Evolutionary conservation across 108 stramenopile genomes (phyloP), one percentile per base, ranked within the genome.

Genomic region (Parmales sp.): DNA sequence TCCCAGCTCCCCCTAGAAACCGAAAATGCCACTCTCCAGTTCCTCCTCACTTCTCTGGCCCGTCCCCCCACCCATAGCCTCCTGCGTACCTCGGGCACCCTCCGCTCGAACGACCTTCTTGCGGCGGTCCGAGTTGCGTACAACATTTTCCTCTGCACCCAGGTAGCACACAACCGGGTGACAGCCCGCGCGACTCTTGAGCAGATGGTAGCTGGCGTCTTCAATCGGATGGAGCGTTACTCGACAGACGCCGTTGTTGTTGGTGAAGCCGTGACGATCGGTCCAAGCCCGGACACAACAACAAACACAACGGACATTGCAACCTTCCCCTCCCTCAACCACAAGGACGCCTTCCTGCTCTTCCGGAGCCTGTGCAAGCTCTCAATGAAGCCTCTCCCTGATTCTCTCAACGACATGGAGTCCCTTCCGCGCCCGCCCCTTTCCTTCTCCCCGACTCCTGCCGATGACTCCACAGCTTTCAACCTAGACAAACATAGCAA

Each of bases 141-240:
- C 77, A 93, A 95, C 65, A 82, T 97, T 28, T 95, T 91, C 69
- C 72, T 97, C 26, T 85, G 86, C 49, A 93, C 94, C 2, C 82
- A 71, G 31, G 81, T 80, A 37, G 65, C 76, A 18, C 81, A 93
- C 51, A 97, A 94, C 79, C 87, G 89, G 69, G 95, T 90, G 23
- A 96, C 96, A 0, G 98, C 98, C 43, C 79, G 92, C 72, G 98
- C 96, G 28, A 80, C 91, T 13, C 76, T 99, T 43, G 91, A 91
- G 72, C 98, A 99, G 71, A 79, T 97, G 70, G 81, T 94, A 1
- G 82, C 82, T 23, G 80, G 88, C 37, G 92, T 96, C 8, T 95
- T 97, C 73, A 71, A 82, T 49, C 79, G 95, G 39, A 92, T 98
- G 91, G 86, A 87, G 49, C 26, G 38, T 2, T 37, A 26, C 7